phyloP scores from a whole-genome alignment of 345 rosid genomes.

The Raphanus raphanistrum region DNA sequence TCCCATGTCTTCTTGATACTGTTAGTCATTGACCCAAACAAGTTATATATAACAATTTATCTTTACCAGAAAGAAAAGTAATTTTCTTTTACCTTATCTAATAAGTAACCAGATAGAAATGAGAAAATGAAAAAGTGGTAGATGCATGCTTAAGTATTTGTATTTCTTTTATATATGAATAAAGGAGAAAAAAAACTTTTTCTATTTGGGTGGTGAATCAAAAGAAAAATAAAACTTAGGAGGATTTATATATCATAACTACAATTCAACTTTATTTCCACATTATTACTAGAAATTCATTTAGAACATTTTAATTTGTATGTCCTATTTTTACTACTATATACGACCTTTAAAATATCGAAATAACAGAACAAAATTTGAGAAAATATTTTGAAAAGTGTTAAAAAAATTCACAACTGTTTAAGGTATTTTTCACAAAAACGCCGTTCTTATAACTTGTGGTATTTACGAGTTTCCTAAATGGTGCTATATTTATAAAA shows the following conservation, averaged over 20 bases:
- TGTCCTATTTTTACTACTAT: neutral
- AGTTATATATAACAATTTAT: neutral
- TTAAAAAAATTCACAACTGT: neutral
- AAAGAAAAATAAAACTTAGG: neutral
- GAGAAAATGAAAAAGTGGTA: neutral
- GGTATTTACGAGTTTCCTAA: too few species aligned
- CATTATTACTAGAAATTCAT: neutral
- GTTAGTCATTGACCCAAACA: constrained; percentile 22
- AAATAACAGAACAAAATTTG: neutral
- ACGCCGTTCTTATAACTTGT: too few species aligned
- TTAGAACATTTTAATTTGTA: too few species aligned
- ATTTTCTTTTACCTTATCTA: neutral
- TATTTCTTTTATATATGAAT: neutral
- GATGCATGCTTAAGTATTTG: neutral
- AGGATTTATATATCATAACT: neutral
- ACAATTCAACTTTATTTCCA: neutral
- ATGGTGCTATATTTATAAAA: too few species aligned
- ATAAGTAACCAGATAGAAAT: neutral
- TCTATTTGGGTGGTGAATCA: neutral
- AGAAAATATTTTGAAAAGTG: neutral
- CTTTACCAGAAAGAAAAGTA: neutral
- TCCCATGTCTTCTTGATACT: constrained; percentile 61
- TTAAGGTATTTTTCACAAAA: neutral
- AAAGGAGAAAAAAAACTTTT: neutral
- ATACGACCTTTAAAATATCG: neutral